Evolutionary conservation across 495 filamentous ascomycete genomes (phyloP).

Genomic region (Cenococcum geophilum): DNA sequence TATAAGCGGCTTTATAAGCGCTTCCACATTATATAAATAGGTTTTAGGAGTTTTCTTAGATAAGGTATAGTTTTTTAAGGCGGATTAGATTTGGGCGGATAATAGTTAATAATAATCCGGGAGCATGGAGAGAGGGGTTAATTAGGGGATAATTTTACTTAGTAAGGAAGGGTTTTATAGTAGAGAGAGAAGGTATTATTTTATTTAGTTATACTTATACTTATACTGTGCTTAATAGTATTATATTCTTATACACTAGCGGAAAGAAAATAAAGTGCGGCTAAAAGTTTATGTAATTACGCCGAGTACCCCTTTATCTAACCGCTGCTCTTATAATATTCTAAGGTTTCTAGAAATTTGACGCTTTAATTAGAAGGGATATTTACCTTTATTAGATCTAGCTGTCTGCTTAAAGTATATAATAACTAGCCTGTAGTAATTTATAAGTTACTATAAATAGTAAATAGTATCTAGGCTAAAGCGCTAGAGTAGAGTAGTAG

Average conservation of each 20-base stretch:
- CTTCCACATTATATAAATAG: background rate
- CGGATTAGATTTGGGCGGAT: background rate
- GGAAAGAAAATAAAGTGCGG: background rate
- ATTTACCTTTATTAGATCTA: too few relatives aligned
- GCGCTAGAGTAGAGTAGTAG: too few relatives aligned
- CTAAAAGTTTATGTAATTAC: background rate
- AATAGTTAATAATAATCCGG: constrained; percentile 4
- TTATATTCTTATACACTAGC: background rate
- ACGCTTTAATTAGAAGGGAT: too few relatives aligned
- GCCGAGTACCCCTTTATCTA: background rate
- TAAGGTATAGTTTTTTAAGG: background rate
- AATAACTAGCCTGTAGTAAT: too few relatives aligned
- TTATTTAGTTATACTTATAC: too few relatives aligned
- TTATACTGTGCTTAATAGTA: background rate
- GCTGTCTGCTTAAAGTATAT: too few relatives aligned
- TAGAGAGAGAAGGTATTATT: background rate
- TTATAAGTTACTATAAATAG: too few relatives aligned
- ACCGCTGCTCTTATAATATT: background rate
- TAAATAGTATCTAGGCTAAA: too few relatives aligned
- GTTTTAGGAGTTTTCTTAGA: background rate
- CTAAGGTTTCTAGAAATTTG: too few relatives aligned
- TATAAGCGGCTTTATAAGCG: constrained; percentile 35
- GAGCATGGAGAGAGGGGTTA: background rate
- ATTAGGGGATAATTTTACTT: background rate
- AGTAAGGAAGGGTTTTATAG: background rate